Percentiles rank a stretch among this genome's conserved stretches.
Evolutionary conservation across 179 eudicot genomes (phyloP).

Genomic region (Amaranthus tricolor): DNA sequence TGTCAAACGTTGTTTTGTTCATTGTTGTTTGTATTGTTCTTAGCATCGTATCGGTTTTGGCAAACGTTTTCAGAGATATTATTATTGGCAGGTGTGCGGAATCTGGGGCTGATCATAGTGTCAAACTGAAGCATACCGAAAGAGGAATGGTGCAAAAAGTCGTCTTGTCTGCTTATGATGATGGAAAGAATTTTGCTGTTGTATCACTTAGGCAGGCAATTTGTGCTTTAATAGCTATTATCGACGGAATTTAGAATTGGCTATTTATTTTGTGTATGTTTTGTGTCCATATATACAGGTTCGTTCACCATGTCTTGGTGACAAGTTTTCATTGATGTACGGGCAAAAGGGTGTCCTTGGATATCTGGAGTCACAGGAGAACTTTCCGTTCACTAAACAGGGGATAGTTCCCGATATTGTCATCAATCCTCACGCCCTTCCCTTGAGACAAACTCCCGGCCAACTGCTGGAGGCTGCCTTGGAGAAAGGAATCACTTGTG

Average conservation of each 20-base stretch:
- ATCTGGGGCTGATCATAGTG: constrained; percentile 82
- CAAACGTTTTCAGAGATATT: too few species aligned
- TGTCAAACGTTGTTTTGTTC: too few species aligned
- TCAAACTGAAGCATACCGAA: constrained; percentile 90
- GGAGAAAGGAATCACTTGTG: constrained; percentile 94
- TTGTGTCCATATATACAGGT: constrained; percentile 41
- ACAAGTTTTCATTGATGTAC: constrained; percentile 93
- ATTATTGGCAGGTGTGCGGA: constrained; percentile 76
- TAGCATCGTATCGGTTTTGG: too few species aligned
- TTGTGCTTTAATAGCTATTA: neutral
- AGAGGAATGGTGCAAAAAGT: constrained; percentile 98
- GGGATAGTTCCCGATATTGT: constrained; percentile 97
- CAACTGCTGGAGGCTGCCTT: constrained; percentile 92
- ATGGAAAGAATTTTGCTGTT: constrained; percentile 83
- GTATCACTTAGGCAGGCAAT: constrained; percentile 90
- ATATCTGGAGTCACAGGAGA: constrained; percentile 79
- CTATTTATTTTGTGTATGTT: too few species aligned
- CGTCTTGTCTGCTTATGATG: constrained; percentile 84
- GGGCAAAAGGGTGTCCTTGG: constrained; percentile 98
- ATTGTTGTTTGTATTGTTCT: too few species aligned
- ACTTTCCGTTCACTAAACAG: constrained; percentile 82
- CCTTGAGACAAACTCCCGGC: constrained; percentile 93
- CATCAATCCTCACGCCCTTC: constrained; percentile 95
- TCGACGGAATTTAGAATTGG: neutral
- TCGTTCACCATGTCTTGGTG: constrained; percentile 89